A percentile compares a stretch with the other conserved stretches of the same genome.
These are phyloP conservation scores for Kluyveromyces siamensis DNA, from an alignment of 805 yeast species.

Conservation along the genomic window DNA sequence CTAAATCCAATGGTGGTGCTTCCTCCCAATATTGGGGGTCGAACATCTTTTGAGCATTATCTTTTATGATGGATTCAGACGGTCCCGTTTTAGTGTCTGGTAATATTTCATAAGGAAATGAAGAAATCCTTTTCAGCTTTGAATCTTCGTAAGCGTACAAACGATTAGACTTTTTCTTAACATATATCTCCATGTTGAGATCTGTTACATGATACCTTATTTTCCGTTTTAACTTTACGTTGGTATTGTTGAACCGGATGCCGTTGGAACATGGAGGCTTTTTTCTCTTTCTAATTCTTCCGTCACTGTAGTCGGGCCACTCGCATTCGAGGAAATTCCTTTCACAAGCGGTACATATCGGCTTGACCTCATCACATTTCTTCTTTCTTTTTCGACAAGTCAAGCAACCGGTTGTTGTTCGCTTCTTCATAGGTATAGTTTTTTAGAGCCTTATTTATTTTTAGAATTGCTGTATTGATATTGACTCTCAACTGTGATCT, in stretches of 20 bases:
- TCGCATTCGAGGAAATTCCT: slow-evolving; percentile 54
- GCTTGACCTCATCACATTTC: slow-evolving; percentile 65
- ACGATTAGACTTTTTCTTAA: neutral
- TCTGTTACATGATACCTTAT: neutral
- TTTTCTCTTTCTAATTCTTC: neutral
- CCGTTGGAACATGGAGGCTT: neutral
- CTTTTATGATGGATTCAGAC: neutral
- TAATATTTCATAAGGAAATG: neutral
- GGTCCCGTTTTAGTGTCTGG: neutral
- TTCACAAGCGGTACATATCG: slow-evolving; percentile 59
- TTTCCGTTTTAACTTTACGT: neutral
- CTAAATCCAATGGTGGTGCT: slow-evolving; percentile 1
- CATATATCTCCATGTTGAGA: neutral
- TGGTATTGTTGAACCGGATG: slow-evolving; percentile 1
- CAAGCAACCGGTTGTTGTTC: slow-evolving; percentile 66
- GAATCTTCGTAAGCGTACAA: neutral
- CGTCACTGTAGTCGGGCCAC: slow-evolving; percentile 42
- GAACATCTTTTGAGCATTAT: neutral
- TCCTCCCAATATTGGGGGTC: neutral
- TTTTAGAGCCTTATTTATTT: neutral
- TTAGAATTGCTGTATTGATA: neutral
- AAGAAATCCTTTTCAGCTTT: neutral
- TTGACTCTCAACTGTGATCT: neutral
- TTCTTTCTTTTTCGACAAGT: slow-evolving; percentile 74
- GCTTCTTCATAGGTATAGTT: slow-evolving; percentile 19